Evolutionary conservation across 2,329 filamentous ascomycete genomes (phyloP).

Genomic region (Arthrobotrys conoides): DNA sequence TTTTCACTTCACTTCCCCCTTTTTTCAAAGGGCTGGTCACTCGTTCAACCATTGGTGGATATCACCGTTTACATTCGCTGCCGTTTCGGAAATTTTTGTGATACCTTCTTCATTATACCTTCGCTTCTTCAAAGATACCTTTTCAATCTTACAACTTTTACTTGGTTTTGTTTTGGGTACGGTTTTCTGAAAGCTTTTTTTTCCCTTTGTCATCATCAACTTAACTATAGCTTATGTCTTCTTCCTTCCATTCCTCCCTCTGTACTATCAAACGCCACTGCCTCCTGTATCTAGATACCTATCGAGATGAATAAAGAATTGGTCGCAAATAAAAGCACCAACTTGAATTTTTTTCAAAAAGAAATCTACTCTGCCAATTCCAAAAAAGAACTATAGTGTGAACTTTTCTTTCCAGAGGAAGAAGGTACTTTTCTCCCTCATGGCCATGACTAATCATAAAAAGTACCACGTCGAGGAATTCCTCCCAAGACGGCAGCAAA

Average conservation of each 20-base stretch:
- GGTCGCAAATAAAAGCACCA: conserved; percentile 25
- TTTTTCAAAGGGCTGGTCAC: conserved; percentile 58
- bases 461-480: conserved; percentile 42
- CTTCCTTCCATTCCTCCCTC: conserved; percentile 19
- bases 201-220: conserved; percentile 14
- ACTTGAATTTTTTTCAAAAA: conserved; percentile 17
- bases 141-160: conserved; percentile 35
- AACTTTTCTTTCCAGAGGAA: not conserved
- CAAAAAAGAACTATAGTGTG: not conserved
- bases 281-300: conserved; percentile 57
- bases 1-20: conserved; percentile 35
- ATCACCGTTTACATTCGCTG: conserved; percentile 57
- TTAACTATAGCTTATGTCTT: conserved; percentile 7
- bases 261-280: conserved; percentile 43
- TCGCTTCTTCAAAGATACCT: conserved; percentile 61
- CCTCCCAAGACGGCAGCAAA: conserved; percentile 28
- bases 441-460: conserved; percentile 38
- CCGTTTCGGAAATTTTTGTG: conserved; percentile 8
- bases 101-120: conserved; percentile 45
- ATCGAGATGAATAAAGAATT: conserved; percentile 45
- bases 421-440: not conserved
- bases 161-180: conserved; percentile 28
- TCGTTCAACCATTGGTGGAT: conserved; percentile 58
- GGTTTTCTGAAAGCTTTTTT: conserved; percentile 36
- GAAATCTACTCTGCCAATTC: not conserved